Evolutionary conservation across 108 stramenopile genomes (phyloP).

Genomic region (Skeletonema marinoi): DNA sequence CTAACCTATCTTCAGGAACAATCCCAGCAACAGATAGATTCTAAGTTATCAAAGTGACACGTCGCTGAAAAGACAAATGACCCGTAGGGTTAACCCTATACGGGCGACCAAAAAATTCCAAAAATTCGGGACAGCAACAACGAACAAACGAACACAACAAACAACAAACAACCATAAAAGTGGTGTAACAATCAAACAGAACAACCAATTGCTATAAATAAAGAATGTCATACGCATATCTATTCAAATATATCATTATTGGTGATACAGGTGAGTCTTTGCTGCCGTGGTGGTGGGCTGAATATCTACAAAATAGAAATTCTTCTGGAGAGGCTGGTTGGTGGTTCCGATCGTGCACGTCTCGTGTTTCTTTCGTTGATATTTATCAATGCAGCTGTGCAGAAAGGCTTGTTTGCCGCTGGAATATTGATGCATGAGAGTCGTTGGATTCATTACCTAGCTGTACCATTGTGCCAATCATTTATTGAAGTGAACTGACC

Average conservation of each 20-base stretch:
- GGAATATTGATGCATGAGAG: too few relatives aligned
- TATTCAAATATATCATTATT: conserved; percentile 98
- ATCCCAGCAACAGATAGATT: not conserved
- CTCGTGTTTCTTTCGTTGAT: not conserved
- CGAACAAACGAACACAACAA: too few relatives aligned
- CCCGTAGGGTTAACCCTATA: too few relatives aligned
- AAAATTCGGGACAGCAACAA: too few relatives aligned
- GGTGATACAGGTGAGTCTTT: conserved; percentile 93
- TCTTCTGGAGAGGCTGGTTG: not conserved
- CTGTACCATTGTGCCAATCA: too few relatives aligned
- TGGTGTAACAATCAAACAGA: too few relatives aligned
- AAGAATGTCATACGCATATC: conserved; percentile 85
- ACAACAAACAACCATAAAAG: too few relatives aligned
- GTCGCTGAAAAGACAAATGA: too few relatives aligned
- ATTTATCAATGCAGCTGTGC: not conserved
- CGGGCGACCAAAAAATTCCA: too few relatives aligned
- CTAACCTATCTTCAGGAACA: not conserved
- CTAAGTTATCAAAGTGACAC: too few relatives aligned
- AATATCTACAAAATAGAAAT: not conserved
- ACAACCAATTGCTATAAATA: not conserved
- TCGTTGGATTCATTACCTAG: too few relatives aligned
- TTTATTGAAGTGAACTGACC: not conserved
- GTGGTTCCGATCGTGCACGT: not conserved
- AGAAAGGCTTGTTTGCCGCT: not conserved
- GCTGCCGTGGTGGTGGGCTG: not conserved